Evolutionary conservation across 75 land plant species (phyloP), one percentile per base, ranked within the genome.

Genomic region (Isoetes taiwanensis): DNA sequence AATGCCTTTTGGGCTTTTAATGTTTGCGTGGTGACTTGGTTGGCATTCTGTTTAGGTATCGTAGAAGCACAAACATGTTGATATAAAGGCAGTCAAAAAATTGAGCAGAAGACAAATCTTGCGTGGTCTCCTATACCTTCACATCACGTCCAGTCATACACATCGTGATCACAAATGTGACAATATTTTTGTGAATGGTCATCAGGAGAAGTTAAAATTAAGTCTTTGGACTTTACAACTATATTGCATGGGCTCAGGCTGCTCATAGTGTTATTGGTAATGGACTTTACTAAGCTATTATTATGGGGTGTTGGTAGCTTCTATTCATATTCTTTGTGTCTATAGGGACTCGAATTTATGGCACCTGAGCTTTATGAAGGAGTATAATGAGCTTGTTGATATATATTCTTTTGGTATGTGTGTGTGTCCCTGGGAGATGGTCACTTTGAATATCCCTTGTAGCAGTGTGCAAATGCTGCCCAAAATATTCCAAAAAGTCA

Each of bases 361-460:
- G 88, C 87, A 24, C 94, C 94, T 27, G 94, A 87, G 54, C 58
- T 87, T 0, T 83, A 83, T 31, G 84, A 78, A 30, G 88, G 73
- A 87, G 34, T 87, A 87, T 66, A 79, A 80, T 55, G 88, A 87
- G 70, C 84, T 87, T 0, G 94, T 87, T 10, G 94, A 87, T 54
- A 72, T 87, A 2, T 87, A 87, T 75, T 83, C 94, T 2, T 87
- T 83, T 62, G 94, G 94, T 30, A 83, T 87, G 94, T 87, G 88
- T 56, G 52, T 87, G 25, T 61, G n/a, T n/a, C n/a, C n/a, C n/a
- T n/a, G 83, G 33, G 94, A 87, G 78, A 87, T 87, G 94, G 71
- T 83, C 30, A 87, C 94, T 5, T 62, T 35, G 94, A 87, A 29
- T 83, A 78, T 54, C 94, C 94, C 20, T 87, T 83, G 48, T 65